Evolutionary conservation across 2,329 filamentous ascomycete species (phyloP).

Genomic region (Penicillium brevicompactum): DNA sequence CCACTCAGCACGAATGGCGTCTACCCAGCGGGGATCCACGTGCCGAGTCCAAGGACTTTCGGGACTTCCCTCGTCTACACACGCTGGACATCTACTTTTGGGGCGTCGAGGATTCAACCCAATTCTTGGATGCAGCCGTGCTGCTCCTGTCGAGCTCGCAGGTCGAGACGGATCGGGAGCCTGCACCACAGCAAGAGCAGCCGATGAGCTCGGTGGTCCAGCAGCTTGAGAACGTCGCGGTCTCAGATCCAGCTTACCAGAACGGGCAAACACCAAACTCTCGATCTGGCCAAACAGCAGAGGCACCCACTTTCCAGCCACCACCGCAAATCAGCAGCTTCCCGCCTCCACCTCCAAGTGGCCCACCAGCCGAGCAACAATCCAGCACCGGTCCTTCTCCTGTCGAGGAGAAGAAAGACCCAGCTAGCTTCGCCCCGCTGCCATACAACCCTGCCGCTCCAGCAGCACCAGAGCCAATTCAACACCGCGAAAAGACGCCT

Average conservation of each 20-base stretch:
- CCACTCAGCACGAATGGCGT: slow-evolving; percentile 56
- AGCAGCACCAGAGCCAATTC: slow-evolving; percentile 65
- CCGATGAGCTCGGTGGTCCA: slow-evolving; percentile 63
- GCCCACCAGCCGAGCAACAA: slow-evolving; percentile 19
- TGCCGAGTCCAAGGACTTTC: slow-evolving; percentile 55
- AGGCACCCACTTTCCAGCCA: slow-evolving; percentile 21
- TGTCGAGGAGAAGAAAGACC: slow-evolving; percentile 27
- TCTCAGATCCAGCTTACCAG: slow-evolving; percentile 54
- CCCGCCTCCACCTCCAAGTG: slow-evolving; percentile 30
- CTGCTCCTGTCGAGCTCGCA: slow-evolving; percentile 40
- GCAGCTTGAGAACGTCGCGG: slow-evolving; percentile 63
- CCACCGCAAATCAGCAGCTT: slow-evolving; percentile 25
- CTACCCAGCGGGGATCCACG: slow-evolving; percentile 56
- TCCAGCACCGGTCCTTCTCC: slow-evolving; percentile 13
- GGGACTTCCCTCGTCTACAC: slow-evolving; percentile 57
- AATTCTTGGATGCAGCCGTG: slow-evolving; percentile 53
- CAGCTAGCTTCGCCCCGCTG: slow-evolving; percentile 51
- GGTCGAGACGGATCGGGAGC: slow-evolving; percentile 53
- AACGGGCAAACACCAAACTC: slow-evolving; percentile 47
- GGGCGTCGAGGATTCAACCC: slow-evolving; percentile 60
- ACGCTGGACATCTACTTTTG: slow-evolving; percentile 67
- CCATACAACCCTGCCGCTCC: slow-evolving; percentile 69
- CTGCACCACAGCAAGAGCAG: slow-evolving; percentile 37
- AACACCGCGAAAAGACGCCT: slow-evolving; percentile 67
- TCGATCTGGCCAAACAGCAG: slow-evolving; percentile 28